Base-by-base conservation (phyloP, 2,329 filamentous ascomycete species). In the Teratosphaeria viscida region DNA sequence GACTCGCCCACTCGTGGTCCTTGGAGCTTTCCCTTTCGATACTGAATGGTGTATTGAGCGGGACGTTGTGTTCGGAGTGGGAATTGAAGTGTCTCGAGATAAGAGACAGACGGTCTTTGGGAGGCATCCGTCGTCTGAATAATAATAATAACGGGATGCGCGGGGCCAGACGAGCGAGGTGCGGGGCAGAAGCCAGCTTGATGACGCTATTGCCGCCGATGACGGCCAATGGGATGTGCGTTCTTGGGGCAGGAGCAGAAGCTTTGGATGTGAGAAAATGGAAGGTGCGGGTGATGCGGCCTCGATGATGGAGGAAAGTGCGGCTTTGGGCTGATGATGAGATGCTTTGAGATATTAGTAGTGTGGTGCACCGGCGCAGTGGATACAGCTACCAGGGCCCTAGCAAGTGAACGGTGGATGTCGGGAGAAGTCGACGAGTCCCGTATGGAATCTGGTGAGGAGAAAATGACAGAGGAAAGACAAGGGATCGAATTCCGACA, bases 31-130 rank as follows among this genome's bases (percentile, higher is more conserved):
- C 74, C 67, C 82, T 78, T 72, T 85, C 82, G 70, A 81, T 81
- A 66, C 82, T 83, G 73, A 82, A 86, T 59, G 83, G 83, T 27
- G 84, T 85, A 73, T 85, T 85, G 59, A 85, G 73, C 62, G 82
- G 80, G 63, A 83, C 64, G 69, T 81, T 75, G 61, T 81, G 76
- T 27, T 56, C 37, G 65, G 77, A 78, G 65, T 79, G 73, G 66
- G 79, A 74, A 68, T 81, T 78, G 64, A 86, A 76, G 69, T 86
- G 84, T 72, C 81, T 79, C 65, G 82, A 81, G 71, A 86, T 81
- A 72, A 85, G 80, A 72, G 75, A 68, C 71, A 76, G 65, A 75
- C 75, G 69, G 72, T 71, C 66, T 47, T 63, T 63, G 54, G 70
- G 76, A 70, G 76, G 76, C 71, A 79, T 78, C 76, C 79, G 75